Base-by-base conservation (phyloP, 2,329 filamentous ascomycete species). In the Penicillium sp. region DNA sequence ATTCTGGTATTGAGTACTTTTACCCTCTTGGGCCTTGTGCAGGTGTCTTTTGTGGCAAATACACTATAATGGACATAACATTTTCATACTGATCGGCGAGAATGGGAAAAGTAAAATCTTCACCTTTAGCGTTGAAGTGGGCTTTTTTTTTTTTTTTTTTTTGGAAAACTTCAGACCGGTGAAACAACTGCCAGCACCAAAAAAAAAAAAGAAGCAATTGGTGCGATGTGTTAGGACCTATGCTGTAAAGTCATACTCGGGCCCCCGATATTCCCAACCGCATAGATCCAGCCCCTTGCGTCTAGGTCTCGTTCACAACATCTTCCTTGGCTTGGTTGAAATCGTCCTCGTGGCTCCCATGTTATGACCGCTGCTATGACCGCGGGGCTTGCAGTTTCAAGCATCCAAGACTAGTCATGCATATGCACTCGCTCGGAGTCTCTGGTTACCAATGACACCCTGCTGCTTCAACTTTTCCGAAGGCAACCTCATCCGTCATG, bases 21-120 rank as follows among this genome's bases (percentile, higher is more conserved):
- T 61, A 37, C 63, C 62, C 4, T 54, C 41, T 62, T 64, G 51
- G 63, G 63, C 57, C 53, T 55, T 53, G 30, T 63, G 63, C 63
- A 66, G 61, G 26, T 19, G 8, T 28, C 30, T 28, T 37, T 19
- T 26, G 36, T 48, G 50, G 53, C 56, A 45, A 58, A 56, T 38
- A 42, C 28, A 30, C 37, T 50, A 30, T 53, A 42, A 37, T 33
- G 44, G 35, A 44, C 42, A 33, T 31, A 38, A 4, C 10, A 16
- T 11, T 35, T 41, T 40, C 35, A 53, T 38, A 35, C 41, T 33
- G 43, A 53, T 53, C 50, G 36, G n/a, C 37, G 16, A 47, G 36
- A 41, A 36, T 40, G 47, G 30, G 26, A 19, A 22, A 26, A 35
- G 33, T 28, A 51, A 28, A 49, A 22, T n/a, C 17, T 45, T 41